A percentile compares a stretch with the other conserved stretches of the same genome.
Conservation (phyloP, 306 rosid species). For the Datisca glomerata region DNA sequence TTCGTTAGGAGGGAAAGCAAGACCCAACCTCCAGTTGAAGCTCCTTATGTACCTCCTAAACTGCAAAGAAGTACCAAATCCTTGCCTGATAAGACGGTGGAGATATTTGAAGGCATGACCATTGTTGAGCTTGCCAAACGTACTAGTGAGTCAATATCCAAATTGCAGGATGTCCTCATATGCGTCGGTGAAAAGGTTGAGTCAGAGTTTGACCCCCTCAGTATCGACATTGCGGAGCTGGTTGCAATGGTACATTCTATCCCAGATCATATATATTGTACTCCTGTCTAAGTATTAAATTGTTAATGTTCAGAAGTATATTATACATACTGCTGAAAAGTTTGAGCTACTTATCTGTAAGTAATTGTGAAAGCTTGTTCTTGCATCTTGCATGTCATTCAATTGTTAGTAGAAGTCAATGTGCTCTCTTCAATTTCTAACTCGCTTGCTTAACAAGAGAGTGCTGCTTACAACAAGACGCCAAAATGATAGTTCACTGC, state of each 20-base stretch:
- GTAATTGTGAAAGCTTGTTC: no score
- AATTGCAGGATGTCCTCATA: slow-evolving; percentile 54
- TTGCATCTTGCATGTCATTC: no score
- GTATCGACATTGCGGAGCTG: slow-evolving; percentile 65
- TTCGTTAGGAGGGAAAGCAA: slow-evolving; percentile 35
- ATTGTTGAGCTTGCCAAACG: slow-evolving; percentile 73
- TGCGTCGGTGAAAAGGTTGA: slow-evolving; percentile 73
- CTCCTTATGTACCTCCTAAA: slow-evolving; percentile 59
- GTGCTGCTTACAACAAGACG: no score
- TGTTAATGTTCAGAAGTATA: no score
- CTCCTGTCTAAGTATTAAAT: no score
- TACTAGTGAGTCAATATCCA: slow-evolving; percentile 44
- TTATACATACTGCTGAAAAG: no score
- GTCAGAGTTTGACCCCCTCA: slow-evolving; percentile 80
- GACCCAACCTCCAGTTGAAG: slow-evolving; percentile 62
- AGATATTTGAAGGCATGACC: slow-evolving; percentile 90
- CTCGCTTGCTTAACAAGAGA: no score
- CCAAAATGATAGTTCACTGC: no score
- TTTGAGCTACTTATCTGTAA: no score
- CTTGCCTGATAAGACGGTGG: slow-evolving; percentile 46
- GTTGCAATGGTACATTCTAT: slow-evolving; percentile 61
- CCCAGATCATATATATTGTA: slow-evolving; percentile 11
- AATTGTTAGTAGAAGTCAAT: no score
- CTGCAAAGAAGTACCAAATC: slow-evolving; percentile 32
- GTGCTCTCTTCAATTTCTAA: no score